phyloP scores from a whole-genome alignment of 2,329 filamentous ascomycete genomes.

The Exophiala mesophila region DNA sequence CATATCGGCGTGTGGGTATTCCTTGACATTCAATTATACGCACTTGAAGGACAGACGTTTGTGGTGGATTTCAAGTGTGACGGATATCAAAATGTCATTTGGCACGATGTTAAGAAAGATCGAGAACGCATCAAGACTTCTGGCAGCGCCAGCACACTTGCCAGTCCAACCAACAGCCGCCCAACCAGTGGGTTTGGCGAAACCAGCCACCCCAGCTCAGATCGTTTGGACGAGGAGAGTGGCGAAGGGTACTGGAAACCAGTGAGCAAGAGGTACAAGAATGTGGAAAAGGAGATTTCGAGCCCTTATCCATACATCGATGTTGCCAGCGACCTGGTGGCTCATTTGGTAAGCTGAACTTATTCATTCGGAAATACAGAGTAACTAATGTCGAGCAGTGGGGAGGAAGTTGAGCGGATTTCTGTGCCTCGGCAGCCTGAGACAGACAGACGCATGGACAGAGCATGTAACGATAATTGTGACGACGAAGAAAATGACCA shows the following conservation, averaged over 20 bases:
- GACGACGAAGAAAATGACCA: too few species aligned
- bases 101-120: slow-evolving; percentile 35
- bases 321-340: slow-evolving; percentile 84
- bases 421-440: too few species aligned
- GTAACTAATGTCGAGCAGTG: background rate
- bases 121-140: slow-evolving; percentile 20
- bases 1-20: slow-evolving; percentile 73
- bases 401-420: background rate
- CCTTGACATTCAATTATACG: slow-evolving; percentile 92
- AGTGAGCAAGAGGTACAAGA: slow-evolving; percentile 45
- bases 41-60: slow-evolving; percentile 86
- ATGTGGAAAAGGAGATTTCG: slow-evolving; percentile 91
- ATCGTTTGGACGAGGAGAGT: slow-evolving; percentile 30
- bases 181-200: slow-evolving; percentile 41
- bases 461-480: too few species aligned
- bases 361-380: too few species aligned
- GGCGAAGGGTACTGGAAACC: slow-evolving; percentile 46
- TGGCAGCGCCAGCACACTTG: slow-evolving; percentile 37
- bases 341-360: slow-evolving; percentile 70
- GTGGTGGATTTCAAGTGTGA: slow-evolving; percentile 98
- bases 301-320: slow-evolving; percentile 95
- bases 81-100: slow-evolving; percentile 84
- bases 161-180: slow-evolving; percentile 40
- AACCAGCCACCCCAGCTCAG: slow-evolving; percentile 17
- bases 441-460: too few species aligned